A percentile compares a stretch with the other conserved stretches of the same genome.
Conservation (phyloP, 2,329 filamentous ascomycete species). For the Aureobasidium subglaciale region DNA sequence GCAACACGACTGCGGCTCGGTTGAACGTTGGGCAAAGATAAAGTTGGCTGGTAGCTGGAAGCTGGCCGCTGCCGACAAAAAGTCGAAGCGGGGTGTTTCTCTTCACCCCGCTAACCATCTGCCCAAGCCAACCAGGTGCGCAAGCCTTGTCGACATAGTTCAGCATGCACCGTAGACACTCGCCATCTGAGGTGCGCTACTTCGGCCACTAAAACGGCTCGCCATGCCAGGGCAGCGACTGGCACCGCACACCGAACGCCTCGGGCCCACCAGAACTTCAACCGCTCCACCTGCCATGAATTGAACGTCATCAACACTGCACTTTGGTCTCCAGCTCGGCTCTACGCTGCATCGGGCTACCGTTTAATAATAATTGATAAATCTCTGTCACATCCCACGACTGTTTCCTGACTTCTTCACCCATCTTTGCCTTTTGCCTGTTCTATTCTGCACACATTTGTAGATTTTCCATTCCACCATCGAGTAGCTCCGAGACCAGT, state of each 20-base stretch:
- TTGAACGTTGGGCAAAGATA: neutral
- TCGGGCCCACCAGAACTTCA: constrained; percentile 5
- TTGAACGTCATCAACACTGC: constrained; percentile 4
- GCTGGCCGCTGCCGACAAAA: neutral
- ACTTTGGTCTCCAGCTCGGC: constrained; percentile 5
- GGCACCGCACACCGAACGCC: neutral
- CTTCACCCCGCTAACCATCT: neutral
- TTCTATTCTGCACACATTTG: constrained; percentile 15
- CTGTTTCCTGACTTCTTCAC: neutral
- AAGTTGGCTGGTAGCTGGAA: no score
- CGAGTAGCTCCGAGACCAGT: neutral
- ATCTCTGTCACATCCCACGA: neutral
- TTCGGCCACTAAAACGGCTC: constrained; percentile 11
- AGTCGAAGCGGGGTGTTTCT: constrained; percentile 3
- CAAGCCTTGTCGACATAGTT: constrained; percentile 1
- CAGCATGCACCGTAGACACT: neutral
- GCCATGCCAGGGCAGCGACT: constrained; percentile 12
- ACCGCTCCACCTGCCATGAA: neutral
- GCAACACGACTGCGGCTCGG: neutral
- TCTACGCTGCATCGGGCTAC: constrained; percentile 9
- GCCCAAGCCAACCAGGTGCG: neutral
- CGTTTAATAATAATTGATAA: constrained; percentile 8
- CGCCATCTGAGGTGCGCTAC: neutral
- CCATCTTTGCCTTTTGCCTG: constrained; percentile 3
- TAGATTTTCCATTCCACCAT: constrained; percentile 11